Conservation (phyloP, 1,139 yeast species). For the Suhomyces atakaporum region DNA sequence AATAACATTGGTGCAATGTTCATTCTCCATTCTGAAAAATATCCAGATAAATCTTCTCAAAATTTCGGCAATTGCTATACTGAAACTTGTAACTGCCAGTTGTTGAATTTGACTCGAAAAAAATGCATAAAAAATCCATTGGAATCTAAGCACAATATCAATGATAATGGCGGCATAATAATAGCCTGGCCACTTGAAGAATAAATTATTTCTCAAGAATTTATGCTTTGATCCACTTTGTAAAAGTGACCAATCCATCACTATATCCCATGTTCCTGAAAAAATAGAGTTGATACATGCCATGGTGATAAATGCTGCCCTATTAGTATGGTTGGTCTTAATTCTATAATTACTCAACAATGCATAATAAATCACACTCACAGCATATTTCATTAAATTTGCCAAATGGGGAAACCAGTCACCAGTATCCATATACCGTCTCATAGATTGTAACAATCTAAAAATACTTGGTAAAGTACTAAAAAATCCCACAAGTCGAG, state of each 20-base stretch:
- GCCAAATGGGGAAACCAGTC: constrained; percentile 97
- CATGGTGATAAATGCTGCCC: constrained; percentile 67
- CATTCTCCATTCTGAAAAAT: constrained; percentile 91
- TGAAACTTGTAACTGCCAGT: constrained; percentile 86
- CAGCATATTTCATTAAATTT: constrained; percentile 76
- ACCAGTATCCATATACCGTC: constrained; percentile 92
- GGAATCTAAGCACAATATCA: constrained; percentile 77
- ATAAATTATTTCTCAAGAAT: constrained; percentile 70
- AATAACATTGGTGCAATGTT: constrained; percentile 87
- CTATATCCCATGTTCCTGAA: constrained; percentile 80
- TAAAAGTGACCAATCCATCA: constrained; percentile 93
- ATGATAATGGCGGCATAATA: constrained; percentile 75
- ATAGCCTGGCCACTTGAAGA: constrained; percentile 54
- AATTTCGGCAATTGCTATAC: constrained; percentile 79
- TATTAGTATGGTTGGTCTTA: constrained; percentile 41
- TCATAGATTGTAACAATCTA: constrained; percentile 85
- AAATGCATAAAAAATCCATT: constrained; percentile 83
- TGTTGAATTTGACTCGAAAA: constrained; percentile 80
- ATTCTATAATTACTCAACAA: constrained; percentile 82
- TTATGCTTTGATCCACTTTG: constrained; percentile 63
- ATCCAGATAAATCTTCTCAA: constrained; percentile 85
- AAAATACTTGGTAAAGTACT: constrained; percentile 84
- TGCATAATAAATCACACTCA: constrained; percentile 68
- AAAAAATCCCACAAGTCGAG: constrained; percentile 79
- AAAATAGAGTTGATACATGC: constrained; percentile 73